Base-by-base conservation (phyloP, 2,329 filamentous ascomycete genomes). In the Ophiostoma sp. region DNA sequence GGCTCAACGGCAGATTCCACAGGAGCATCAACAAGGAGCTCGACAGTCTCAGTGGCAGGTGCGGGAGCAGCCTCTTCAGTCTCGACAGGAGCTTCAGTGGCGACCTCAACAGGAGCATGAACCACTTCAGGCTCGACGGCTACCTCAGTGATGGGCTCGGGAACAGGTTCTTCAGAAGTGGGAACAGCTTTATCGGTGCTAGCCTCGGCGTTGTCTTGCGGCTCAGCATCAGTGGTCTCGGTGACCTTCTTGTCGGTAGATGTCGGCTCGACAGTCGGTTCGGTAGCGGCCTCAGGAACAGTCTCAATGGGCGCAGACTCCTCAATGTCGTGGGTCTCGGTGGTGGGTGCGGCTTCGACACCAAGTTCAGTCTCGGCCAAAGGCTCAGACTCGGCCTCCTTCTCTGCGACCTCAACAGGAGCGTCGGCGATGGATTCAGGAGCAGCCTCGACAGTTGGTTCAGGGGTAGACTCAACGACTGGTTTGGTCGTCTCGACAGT, bases 361-460 rank as follows among this genome's bases (percentile, higher is more conserved):
- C 42, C 33, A 15, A 36, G 11, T 25, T 64, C 36, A 0, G 61
- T 25, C 36, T 64, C 61, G 17, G 31, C 12, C 57, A 31, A 5
- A 39, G 57, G 31, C 15, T 36, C 57, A n/a, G 28, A 3, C 15
- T 61, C 57, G 3, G 31, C 5, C 31, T 22, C 57, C 2, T 36
- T n/a, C 31, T 61, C 31, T 3, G 6, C 3, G 6, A 61, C 75
- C 75, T 70, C 76, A 39, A 74, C 59, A 22, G 68, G 68, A 28
- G 61, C 73, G 3, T 76, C 73, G n/a, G 25, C 69, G n/a, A 48
- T 12, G 17, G 50, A 22, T 9, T 72, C 50, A 36, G 33, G 15
- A 25, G 61, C 4, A 36, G 64, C 70, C 1, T 70, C 36, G 9
- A n/a, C 7, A 36, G 5, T 25, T 25, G n/a, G 50, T 6, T 55